These are phyloP conservation scores for Crithidia acanthocephali DNA, from an alignment of 208 protist species.

Conservation along the genomic window DNA sequence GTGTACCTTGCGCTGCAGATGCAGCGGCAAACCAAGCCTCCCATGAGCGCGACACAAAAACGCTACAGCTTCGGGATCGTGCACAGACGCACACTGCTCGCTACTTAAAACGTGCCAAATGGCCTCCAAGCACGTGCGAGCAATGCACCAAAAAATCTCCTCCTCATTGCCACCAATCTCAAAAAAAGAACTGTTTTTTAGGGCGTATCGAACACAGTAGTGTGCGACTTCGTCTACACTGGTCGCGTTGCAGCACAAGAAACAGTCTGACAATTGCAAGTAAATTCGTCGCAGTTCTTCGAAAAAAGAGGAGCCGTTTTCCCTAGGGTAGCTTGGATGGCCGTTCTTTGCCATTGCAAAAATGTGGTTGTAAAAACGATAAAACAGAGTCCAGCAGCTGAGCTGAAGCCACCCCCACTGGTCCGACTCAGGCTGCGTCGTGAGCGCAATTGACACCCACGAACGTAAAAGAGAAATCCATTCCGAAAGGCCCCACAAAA, in stretches of 20 bases:
- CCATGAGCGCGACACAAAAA: conserved; percentile 29
- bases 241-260: conserved; percentile 21
- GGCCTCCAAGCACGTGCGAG: conserved; percentile 17
- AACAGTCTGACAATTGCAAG: conserved; percentile 26
- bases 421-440: conserved; percentile 13
- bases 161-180: background rate
- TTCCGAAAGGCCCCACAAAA: conserved; percentile 11
- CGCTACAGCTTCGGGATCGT: conserved; percentile 19
- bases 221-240: conserved; percentile 16
- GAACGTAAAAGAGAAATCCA: conserved; percentile 13
- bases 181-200: conserved; percentile 11
- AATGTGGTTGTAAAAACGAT: conserved; percentile 9
- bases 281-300: conserved; percentile 13
- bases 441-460: background rate
- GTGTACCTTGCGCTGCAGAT: conserved; percentile 22
- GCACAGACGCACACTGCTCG: conserved; percentile 13
- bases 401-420: conserved; percentile 24
- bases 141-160: conserved; percentile 27
- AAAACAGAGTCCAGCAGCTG: conserved; percentile 33
- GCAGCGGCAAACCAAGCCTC: conserved; percentile 8
- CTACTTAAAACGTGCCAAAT: conserved; percentile 12
- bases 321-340: conserved; percentile 6
- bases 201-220: conserved; percentile 12
- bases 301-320: background rate
- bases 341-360: conserved; percentile 1